Evolutionary conservation across 306 rosid genomes (phyloP).

Genomic region (Acacia acuminata): DNA sequence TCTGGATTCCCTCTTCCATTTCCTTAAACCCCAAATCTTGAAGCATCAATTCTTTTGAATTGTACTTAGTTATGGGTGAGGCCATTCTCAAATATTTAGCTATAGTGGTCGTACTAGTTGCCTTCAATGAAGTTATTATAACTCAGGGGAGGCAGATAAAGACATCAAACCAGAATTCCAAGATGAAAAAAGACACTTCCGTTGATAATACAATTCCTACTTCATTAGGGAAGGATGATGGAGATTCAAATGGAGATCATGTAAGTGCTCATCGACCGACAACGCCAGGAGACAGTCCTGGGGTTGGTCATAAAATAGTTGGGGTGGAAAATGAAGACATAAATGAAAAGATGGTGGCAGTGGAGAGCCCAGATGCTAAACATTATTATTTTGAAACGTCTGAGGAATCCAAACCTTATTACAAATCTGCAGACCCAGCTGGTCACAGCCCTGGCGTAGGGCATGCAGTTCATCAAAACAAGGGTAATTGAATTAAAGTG

Average conservation of each 20-base stretch:
- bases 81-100: background rate
- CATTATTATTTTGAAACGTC: background rate
- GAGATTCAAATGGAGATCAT: background rate
- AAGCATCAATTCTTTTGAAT: background rate
- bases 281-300: conserved; percentile 46
- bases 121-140: background rate
- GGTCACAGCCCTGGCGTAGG: conserved; percentile 11
- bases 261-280: conserved; percentile 36
- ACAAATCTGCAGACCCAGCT: conserved; percentile 24
- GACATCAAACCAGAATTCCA: background rate
- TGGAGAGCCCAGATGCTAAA: background rate
- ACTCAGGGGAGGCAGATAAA: conserved; percentile 5
- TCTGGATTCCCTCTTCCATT: background rate
- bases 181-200: background rate
- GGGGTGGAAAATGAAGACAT: background rate
- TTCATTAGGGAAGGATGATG: background rate
- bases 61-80: background rate
- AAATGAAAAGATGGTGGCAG: background rate
- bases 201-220: background rate
- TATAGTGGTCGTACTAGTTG: background rate
- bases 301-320: conserved; percentile 13
- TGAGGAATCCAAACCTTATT: background rate
- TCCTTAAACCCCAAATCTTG: background rate
- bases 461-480: background rate
- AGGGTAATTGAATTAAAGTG: background rate